Conservation (phyloP, 2,329 filamentous ascomycete genomes). For the Blastomyces percursus region DNA sequence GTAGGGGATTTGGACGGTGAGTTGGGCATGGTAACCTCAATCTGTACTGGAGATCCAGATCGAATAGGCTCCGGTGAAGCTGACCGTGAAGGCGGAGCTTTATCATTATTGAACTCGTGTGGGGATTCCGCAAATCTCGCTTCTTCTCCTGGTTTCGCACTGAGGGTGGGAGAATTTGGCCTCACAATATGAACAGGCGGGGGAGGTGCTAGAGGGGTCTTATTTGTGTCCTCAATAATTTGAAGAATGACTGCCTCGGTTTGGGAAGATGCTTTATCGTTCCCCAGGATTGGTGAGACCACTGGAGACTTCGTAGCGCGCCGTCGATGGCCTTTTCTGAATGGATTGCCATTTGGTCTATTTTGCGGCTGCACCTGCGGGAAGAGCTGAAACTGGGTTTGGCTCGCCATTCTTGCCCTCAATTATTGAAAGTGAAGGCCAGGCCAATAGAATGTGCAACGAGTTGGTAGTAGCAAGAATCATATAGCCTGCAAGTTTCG, state of each 20-base stretch:
- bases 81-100: constrained; percentile 4
- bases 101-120: constrained; percentile 10
- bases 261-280: constrained; percentile 18
- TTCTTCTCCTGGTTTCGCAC: constrained; percentile 5
- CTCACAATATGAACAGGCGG: constrained; percentile 16
- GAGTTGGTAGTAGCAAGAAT: background rate
- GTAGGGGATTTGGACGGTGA: constrained; percentile 3
- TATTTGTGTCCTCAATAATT: constrained; percentile 29
- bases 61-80: constrained; percentile 8
- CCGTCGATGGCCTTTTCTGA: constrained; percentile 22
- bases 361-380: constrained; percentile 26
- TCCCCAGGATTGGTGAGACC: constrained; percentile 22
- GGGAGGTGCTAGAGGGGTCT: constrained; percentile 20
- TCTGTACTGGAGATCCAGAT: constrained; percentile 6
- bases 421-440: constrained; percentile 6
- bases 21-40: background rate
- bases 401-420: constrained; percentile 7
- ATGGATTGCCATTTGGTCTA: constrained; percentile 25
- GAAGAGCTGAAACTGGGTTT: constrained; percentile 31
- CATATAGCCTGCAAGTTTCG: background rate
- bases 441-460: background rate
- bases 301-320: constrained; percentile 17
- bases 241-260: constrained; percentile 30
- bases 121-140: constrained; percentile 12
- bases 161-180: constrained; percentile 13